phyloP scores from a whole-genome alignment of 1,139 yeast genomes.

The Eremothecium sinecaudum region DNA sequence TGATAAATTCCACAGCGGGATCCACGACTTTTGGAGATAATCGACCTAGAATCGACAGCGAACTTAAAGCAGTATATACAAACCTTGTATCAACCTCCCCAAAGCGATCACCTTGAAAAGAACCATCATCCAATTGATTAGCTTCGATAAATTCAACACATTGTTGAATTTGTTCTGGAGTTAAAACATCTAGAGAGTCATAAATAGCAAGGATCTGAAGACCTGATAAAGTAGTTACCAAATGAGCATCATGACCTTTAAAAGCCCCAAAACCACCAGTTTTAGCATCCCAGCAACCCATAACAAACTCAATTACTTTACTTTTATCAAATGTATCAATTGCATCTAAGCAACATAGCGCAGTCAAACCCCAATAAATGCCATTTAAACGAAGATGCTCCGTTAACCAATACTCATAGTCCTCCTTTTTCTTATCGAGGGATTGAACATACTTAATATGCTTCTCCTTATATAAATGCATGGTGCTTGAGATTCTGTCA shows the following conservation, averaged over 20 bases:
- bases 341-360: slow-evolving; percentile 53
- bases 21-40: slow-evolving; percentile 52
- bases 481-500: too few species aligned
- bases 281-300: slow-evolving; percentile 51
- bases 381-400: slow-evolving; percentile 90
- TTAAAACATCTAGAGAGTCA: slow-evolving; percentile 42
- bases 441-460: slow-evolving; percentile 46
- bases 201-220: slow-evolving; percentile 67
- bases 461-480: slow-evolving; percentile 30
- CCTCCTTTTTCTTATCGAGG: slow-evolving; percentile 43
- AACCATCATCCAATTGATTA: slow-evolving; percentile 64
- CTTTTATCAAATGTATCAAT: slow-evolving; percentile 47
- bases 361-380: slow-evolving; percentile 88
- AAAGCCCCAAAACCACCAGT: slow-evolving; percentile 86
- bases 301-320: slow-evolving; percentile 58
- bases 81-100: slow-evolving; percentile 93
- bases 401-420: slow-evolving; percentile 76
- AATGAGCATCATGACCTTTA: slow-evolving; percentile 82
- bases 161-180: slow-evolving; percentile 27
- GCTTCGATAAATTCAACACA: slow-evolving; percentile 42
- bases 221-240: slow-evolving; percentile 81
- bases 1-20: slow-evolving; percentile 57
- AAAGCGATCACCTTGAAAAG: slow-evolving; percentile 79
- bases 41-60: slow-evolving; percentile 58
- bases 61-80: slow-evolving; percentile 70